Evolutionary conservation across 2,329 filamentous ascomycete species (phyloP), one percentile per base, ranked within the genome.

Genomic region (Colletotrichum melonis): DNA sequence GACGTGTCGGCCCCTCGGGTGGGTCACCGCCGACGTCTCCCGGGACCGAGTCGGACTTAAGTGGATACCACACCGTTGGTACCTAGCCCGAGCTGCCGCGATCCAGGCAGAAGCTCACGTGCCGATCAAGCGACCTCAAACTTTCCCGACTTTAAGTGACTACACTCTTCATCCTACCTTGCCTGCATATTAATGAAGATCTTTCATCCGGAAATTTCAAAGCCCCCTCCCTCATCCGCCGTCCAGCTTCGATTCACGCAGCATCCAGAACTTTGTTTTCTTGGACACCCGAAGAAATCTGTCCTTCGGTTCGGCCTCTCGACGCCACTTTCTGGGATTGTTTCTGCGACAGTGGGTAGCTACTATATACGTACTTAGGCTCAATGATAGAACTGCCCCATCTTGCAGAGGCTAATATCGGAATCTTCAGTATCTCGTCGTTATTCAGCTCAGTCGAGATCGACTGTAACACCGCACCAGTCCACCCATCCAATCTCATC

Each of bases 21-120:
- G 32, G 49, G 62, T 24, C 12, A 56, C n/a, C 22, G 52, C 32
- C 42, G 62, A 26, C 42, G 55, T 14, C 38, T 52, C 35, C 46
- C 65, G 59, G 59, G 42, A 5, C 69, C 58, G 65, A 35, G 24
- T 55, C 28, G 55, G 16, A 46, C 52, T 8, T 35, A 42, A 35
- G 65, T 69, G 69, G 69, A 11, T 35, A 63, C 30, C 7, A 4
- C 8, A 5, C 19, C 16, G 30, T 60, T 54, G 58, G 42, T 24
- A 28, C 24, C 42, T 38, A 12, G 42, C 19, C 67, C 62, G 63
- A 67, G 32, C 56, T 35, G 5, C 52, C 12, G 54, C 62, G 24
- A 55, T 59, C 49, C 16, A 72, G 69, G 66, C 69, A 69, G 69
- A 72, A 69, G 59, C 66, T 63, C 65, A 72, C 69, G 66, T 69